A percentile compares a stretch with the other conserved stretches of the same genome.
phyloP scores from a whole-genome alignment of 148 eudicot genomes.

The Fagopyrum esculentum region DNA sequence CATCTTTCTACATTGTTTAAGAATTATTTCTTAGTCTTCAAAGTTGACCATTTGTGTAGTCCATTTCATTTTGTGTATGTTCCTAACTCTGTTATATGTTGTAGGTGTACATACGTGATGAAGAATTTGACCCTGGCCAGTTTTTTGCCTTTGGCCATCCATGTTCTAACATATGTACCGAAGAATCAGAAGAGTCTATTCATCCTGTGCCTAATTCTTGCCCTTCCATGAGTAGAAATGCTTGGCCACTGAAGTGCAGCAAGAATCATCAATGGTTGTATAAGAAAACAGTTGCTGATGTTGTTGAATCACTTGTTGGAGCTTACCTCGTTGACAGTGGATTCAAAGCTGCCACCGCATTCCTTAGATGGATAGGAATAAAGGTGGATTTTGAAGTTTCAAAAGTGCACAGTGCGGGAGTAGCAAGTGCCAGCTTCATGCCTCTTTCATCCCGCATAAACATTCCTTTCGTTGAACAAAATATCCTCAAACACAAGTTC shows the following conservation, averaged over 20 bases:
- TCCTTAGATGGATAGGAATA: conserved; percentile 87
- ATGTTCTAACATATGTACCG: conserved; percentile 54
- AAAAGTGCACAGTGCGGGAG: conserved; percentile 51
- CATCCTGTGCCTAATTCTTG: conserved; percentile 34
- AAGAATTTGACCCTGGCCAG: conserved; percentile 65
- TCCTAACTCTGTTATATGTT: background rate
- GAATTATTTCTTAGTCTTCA: background rate
- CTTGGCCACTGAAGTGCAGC: conserved; percentile 50
- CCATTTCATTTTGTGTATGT: background rate
- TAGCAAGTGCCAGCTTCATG: conserved; percentile 49
- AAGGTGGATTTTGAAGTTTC: conserved; percentile 47
- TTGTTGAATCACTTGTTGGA: conserved; percentile 87
- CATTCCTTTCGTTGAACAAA: conserved; percentile 47
- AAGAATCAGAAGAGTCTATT: conserved; percentile 36
- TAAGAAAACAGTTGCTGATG: conserved; percentile 89
- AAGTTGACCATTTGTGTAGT: background rate
- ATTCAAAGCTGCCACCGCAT: conserved; percentile 74
- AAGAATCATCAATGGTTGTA: conserved; percentile 76
- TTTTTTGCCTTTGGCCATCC: conserved; percentile 69
- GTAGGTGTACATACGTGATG: conserved; percentile 88
- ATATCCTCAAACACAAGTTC: conserved; percentile 45
- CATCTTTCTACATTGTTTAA: background rate
- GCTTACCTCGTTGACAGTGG: conserved; percentile 87
- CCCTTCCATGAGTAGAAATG: conserved; percentile 16
- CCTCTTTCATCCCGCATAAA: conserved; percentile 45